A percentile compares a stretch with the other conserved stretches of the same genome.
Evolutionary conservation across 2,329 filamentous ascomycete species (phyloP).

Genomic region (Keithomyces neogunnii): DNA sequence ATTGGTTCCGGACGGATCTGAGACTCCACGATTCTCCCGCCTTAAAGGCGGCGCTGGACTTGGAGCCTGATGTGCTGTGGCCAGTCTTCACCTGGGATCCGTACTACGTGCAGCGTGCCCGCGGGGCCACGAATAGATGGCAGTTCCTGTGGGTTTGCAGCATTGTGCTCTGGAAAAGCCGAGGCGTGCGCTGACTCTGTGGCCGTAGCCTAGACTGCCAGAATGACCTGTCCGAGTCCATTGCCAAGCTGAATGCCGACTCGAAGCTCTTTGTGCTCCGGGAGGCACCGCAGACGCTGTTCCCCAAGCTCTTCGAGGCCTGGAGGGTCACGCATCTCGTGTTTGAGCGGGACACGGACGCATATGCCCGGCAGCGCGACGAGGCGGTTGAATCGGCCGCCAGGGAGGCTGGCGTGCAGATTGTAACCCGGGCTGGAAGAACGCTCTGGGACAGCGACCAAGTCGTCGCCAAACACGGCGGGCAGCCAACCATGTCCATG

Average conservation of each 20-base stretch:
- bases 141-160: constrained; percentile 52
- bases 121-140: constrained; percentile 66
- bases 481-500: constrained; percentile 69
- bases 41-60: constrained; percentile 60
- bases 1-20: constrained; percentile 74
- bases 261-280: constrained; percentile 65
- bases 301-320: constrained; percentile 63
- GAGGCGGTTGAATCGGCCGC: constrained; percentile 49
- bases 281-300: constrained; percentile 61
- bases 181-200: too few relatives aligned
- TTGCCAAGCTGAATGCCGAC: constrained; percentile 60
- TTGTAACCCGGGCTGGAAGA: constrained; percentile 55
- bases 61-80: constrained; percentile 60
- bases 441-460: constrained; percentile 69
- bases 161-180: too few relatives aligned
- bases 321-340: constrained; percentile 71
- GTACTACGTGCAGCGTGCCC: constrained; percentile 66
- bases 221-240: constrained; percentile 56
- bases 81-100: constrained; percentile 77
- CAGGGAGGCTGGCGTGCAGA: constrained; percentile 55
- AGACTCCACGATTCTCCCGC: constrained; percentile 71
- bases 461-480: constrained; percentile 54
- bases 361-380: constrained; percentile 60
- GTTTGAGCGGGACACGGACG: constrained; percentile 72
- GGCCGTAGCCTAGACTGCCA: constrained; percentile 60